Percentiles rank a stretch among this genome's conserved stretches.
phyloP scores from a whole-genome alignment of 1,139 yeast species.

The Candida neerlandica region DNA sequence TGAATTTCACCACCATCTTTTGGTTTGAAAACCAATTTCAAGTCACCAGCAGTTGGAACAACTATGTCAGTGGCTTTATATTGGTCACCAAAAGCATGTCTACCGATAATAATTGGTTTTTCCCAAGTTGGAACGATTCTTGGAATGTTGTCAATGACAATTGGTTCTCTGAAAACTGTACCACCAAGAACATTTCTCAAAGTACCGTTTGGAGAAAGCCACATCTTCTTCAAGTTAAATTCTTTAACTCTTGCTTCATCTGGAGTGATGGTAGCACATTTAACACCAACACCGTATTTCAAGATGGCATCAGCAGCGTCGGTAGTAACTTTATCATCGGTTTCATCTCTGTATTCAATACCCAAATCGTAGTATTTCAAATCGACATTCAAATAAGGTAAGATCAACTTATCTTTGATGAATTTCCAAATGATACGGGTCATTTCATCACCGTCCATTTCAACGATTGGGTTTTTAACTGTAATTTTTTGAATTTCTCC shows the following conservation, averaged over 20 bases:
- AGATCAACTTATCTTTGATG: conserved; percentile 78
- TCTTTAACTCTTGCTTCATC: conserved; percentile 94
- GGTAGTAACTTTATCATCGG: conserved; percentile 82
- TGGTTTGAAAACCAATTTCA: conserved; percentile 80
- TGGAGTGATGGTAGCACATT: conserved; percentile 98
- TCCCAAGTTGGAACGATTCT: conserved; percentile 93
- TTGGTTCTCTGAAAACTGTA: conserved; percentile 95
- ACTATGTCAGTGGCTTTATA: conserved; percentile 89
- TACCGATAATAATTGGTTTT: conserved; percentile 91
- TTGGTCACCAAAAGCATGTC: conserved; percentile 98
- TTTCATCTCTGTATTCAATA: conserved; percentile 79
- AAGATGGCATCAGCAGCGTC: conserved; percentile 91
- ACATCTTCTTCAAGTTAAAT: conserved; percentile 88
- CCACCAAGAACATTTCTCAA: conserved; percentile 94
- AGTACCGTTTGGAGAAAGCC: conserved; percentile 97
- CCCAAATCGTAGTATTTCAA: conserved; percentile 91
- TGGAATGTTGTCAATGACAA: conserved; percentile 86
- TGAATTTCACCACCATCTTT: conserved; percentile 61
- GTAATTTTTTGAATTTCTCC: conserved; percentile 53
- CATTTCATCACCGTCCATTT: conserved; percentile 97
- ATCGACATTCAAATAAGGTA: conserved; percentile 84
- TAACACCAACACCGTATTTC: conserved; percentile 88
- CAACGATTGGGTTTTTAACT: conserved; percentile 88
- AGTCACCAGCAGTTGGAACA: conserved; percentile 75
- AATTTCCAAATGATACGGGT: conserved; percentile 90